Evolutionary conservation across 495 filamentous ascomycete genomes (phyloP).

Genomic region (Articulospora tetracladia): DNA sequence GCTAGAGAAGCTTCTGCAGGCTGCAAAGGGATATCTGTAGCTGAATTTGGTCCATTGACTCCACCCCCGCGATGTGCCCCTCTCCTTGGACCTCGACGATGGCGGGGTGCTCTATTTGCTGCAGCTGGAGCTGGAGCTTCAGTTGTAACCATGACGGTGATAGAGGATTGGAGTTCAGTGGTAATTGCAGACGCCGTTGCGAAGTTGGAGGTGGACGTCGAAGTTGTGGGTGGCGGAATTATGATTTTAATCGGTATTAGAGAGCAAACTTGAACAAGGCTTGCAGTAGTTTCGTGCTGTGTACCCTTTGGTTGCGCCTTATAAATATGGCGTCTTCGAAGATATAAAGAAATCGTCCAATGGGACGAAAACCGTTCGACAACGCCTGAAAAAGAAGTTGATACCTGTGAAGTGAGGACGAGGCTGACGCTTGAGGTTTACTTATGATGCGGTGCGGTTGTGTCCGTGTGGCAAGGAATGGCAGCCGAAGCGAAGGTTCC

Average conservation of each 20-base stretch:
- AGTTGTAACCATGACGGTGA: conserved; percentile 14
- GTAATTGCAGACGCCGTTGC: conserved; percentile 16
- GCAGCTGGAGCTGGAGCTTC: conserved; percentile 12
- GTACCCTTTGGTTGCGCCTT: conserved; percentile 36
- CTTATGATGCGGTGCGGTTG: not conserved
- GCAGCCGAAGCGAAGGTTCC: not conserved
- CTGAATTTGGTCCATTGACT: not conserved
- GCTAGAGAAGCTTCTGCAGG: conserved; percentile 9
- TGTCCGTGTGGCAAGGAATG: conserved; percentile 1
- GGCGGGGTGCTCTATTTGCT: conserved; percentile 17
- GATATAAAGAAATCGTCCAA: conserved; percentile 11
- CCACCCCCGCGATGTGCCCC: conserved; percentile 15
- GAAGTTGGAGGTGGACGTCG: not conserved
- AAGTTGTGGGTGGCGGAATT: not conserved
- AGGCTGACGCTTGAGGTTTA: conserved; percentile 18
- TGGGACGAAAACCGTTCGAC: not conserved
- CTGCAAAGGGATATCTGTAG: not conserved
- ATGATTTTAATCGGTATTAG: not conserved
- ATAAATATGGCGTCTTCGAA: conserved; percentile 52
- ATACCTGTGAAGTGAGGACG: conserved; percentile 2
- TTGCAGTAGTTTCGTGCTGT: not conserved
- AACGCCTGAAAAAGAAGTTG: not conserved
- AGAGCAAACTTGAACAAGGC: not conserved
- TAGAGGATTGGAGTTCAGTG: conserved; percentile 14
- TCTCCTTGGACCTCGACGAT: conserved; percentile 19